phyloP scores from a whole-genome alignment of 2,329 filamentous ascomycete genomes.

The Aspergillus fructus region DNA sequence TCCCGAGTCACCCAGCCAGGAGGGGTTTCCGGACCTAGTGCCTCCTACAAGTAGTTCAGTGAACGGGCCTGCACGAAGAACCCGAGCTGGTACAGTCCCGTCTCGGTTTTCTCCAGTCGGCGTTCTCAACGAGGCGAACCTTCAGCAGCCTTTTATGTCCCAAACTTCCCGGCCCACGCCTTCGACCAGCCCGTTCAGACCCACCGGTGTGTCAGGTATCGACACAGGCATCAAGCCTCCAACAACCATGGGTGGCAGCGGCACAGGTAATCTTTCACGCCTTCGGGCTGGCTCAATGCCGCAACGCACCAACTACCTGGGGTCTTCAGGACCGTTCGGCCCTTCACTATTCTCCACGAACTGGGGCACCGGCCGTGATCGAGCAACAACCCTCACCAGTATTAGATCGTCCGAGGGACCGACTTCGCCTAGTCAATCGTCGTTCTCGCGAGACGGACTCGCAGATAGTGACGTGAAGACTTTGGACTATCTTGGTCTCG shows the following conservation, averaged over 20 bases:
- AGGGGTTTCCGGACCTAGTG: constrained; percentile 90
- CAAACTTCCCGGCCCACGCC: constrained; percentile 84
- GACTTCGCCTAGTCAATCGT: constrained; percentile 80
- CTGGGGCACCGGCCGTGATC: constrained; percentile 78
- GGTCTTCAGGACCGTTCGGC: constrained; percentile 69
- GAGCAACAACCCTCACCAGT: constrained; percentile 85
- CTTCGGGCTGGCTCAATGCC: constrained; percentile 93
- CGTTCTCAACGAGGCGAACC: constrained; percentile 56
- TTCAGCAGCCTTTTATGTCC: constrained; percentile 61
- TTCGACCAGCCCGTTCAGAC: constrained; percentile 82
- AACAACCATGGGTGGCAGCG: constrained; percentile 51
- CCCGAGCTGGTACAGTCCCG: constrained; percentile 91
- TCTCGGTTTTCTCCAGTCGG: constrained; percentile 84
- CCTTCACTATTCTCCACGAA: constrained; percentile 83
- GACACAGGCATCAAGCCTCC: constrained; percentile 41
- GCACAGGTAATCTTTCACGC: constrained; percentile 76
- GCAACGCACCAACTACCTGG: constrained; percentile 71
- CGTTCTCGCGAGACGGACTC: constrained; percentile 80
- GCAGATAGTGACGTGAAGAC: constrained; percentile 89
- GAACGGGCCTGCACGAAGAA: constrained; percentile 69
- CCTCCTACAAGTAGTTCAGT: constrained; percentile 65
- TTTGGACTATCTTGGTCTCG: constrained; percentile 90
- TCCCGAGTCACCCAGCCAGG: constrained; percentile 86
- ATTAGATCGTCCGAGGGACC: constrained; percentile 84
- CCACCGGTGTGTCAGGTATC: constrained; percentile 46